phyloP scores from a whole-genome alignment of 1,284 basidiomycete genomes.

The Kwoniella shivajii region DNA sequence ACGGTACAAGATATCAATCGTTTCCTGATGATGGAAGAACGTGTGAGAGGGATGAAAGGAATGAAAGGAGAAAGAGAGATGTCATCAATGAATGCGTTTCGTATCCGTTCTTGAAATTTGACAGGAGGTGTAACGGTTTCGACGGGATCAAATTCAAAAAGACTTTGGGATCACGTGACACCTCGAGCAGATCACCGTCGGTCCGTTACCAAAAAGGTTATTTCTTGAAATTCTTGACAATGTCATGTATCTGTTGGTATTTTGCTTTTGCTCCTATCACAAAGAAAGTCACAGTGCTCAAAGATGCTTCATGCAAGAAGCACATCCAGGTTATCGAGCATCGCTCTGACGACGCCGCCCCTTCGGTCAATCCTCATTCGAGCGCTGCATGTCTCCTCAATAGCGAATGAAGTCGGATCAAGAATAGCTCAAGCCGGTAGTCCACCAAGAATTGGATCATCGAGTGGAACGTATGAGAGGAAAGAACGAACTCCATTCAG shows the following conservation, averaged over 20 bases:
- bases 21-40: background rate
- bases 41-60: background rate
- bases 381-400: conserved; percentile 21
- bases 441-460: background rate
- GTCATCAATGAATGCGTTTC: background rate
- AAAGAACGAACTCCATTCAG: no score
- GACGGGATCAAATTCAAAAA: conserved; percentile 16
- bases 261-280: background rate
- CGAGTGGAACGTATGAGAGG: background rate
- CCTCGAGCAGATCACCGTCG: no score
- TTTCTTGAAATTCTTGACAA: no score
- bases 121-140: conserved; percentile 5
- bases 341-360: conserved; percentile 26
- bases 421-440: conserved; percentile 1
- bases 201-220: no score
- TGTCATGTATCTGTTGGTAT: no score
- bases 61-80: background rate
- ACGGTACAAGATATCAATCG: no score
- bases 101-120: background rate
- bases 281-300: background rate
- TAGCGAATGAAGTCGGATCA: background rate
- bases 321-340: conserved; percentile 10
- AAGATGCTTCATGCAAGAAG: conserved; percentile 1
- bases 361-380: conserved; percentile 28
- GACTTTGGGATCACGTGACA: conserved; percentile 7